Base-by-base conservation (phyloP, 805 yeast genomes). In the Saccharomycopsis amapae region DNA sequence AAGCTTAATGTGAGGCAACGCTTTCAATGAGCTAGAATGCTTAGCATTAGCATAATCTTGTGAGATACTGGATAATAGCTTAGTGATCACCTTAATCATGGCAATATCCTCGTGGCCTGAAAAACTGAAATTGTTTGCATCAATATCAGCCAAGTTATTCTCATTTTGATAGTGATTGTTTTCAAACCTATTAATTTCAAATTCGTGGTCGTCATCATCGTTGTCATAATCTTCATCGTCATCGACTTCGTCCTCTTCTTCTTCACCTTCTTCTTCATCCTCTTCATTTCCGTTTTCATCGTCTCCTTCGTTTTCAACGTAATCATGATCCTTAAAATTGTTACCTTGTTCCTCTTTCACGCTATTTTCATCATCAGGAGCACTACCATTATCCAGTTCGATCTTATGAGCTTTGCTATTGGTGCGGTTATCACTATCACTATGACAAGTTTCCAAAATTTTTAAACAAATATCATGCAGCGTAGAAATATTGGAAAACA, bases 401-500 rank as follows among this genome's bases (percentile, higher is more conserved):
- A 33, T 26, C 18, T 45, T 40, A 5, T n/a, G 15, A 4, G 26
- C 12, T 30, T 40, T 7, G 26, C n/a, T n/a, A n/a, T n/a, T n/a
- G n/a, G n/a, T n/a, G n/a, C n/a, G n/a, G n/a, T n/a, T n/a, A n/a
- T n/a, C n/a, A n/a, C n/a, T n/a, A n/a, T n/a, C n/a, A n/a, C n/a
- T n/a, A n/a, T n/a, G n/a, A n/a, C n/a, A n/a, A n/a, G n/a, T n/a
- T n/a, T n/a, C n/a, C n/a, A n/a, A n/a, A n/a, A n/a, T n/a, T n/a
- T n/a, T n/a, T n/a, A n/a, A n/a, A n/a, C n/a, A n/a, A n/a, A n/a
- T n/a, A n/a, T n/a, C n/a, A n/a, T n/a, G n/a, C n/a, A 77, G 60
- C 0, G 56, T 48, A 1, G 62, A 53, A 7, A 73, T 65, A 56
- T 81, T 85, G 15, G 70, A 61, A 3, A 81, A 58, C n/a, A 83